A percentile compares a stretch with the other conserved stretches of the same genome.
phyloP scores from a whole-genome alignment of 1,139 yeast species.

The Suhomyces kunorum region DNA sequence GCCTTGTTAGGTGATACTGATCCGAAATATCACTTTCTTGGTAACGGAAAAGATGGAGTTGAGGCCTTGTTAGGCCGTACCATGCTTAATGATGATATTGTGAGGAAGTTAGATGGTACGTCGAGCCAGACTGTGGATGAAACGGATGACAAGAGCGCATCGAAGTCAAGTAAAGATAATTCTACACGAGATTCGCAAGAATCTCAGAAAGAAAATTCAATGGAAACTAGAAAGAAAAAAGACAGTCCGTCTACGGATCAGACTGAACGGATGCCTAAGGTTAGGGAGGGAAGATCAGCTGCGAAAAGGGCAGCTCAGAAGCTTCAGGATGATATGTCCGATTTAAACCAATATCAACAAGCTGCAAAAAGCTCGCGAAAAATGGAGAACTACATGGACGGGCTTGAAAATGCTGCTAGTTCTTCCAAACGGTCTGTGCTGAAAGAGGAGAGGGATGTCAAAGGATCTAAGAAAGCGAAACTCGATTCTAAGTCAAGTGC shows the following conservation, averaged over 20 bases:
- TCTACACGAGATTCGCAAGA: not conserved
- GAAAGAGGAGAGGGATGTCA: conserved; percentile 2
- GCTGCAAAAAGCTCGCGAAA: conserved; percentile 40
- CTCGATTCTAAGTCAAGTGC: conserved; percentile 4
- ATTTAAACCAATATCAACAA: conserved; percentile 61
- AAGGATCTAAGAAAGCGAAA: conserved; percentile 6
- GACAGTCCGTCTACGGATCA: not conserved
- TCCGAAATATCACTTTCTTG: conserved; percentile 50
- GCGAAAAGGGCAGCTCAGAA: conserved; percentile 65
- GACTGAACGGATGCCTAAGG: not conserved
- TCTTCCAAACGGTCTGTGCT: conserved; percentile 10
- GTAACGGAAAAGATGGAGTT: conserved; percentile 37
- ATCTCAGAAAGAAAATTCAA: not conserved
- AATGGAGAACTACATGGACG: conserved; percentile 42
- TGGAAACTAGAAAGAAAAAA: not conserved
- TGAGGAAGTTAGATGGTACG: conserved; percentile 38
- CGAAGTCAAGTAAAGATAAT: not conserved
- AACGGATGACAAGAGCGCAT: not conserved
- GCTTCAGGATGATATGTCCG: conserved; percentile 68
- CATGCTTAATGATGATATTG: conserved; percentile 40
- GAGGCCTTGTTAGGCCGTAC: conserved; percentile 55
- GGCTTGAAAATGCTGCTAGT: conserved; percentile 23
- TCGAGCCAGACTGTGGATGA: not conserved
- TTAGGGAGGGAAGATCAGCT: conserved; percentile 48
- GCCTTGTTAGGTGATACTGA: conserved; percentile 43